Evolutionary conservation across 352 stramenopile species (phyloP).

Genomic region (Blastocystis sp.): DNA sequence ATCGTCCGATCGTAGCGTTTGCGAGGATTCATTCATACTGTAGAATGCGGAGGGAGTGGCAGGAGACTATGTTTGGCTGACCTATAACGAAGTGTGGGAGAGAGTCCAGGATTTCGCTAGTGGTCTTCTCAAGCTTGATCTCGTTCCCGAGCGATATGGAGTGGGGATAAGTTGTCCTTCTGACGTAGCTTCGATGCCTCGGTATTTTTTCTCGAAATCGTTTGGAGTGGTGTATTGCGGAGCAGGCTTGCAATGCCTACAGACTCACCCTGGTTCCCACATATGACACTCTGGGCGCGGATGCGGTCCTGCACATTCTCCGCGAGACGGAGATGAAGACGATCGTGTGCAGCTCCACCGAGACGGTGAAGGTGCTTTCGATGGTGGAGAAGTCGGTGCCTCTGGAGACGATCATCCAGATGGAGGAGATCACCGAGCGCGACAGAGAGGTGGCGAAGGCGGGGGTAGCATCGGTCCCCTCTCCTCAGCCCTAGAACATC

Average conservation of each 20-base stretch:
- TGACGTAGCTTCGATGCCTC: conserved; percentile 69
- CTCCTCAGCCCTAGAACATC: conserved; percentile 63
- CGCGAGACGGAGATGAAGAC: conserved; percentile 70
- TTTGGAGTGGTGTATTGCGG: conserved; percentile 85
- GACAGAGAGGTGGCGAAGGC: conserved; percentile 63
- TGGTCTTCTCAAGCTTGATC: conserved; percentile 3
- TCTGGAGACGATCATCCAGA: conserved; percentile 65
- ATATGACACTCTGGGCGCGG: conserved; percentile 78
- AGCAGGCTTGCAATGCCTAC: conserved; percentile 77
- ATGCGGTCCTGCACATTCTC: conserved; percentile 73
- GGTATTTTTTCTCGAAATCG: conserved; percentile 92
- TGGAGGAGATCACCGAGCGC: conserved; percentile 68
- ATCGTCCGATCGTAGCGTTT: background rate
- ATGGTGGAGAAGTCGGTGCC: conserved; percentile 65
- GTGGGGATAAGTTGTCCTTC: background rate
- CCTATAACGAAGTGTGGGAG: conserved; percentile 23
- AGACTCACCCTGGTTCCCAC: conserved; percentile 72
- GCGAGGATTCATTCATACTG: background rate
- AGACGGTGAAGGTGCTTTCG: conserved; percentile 63
- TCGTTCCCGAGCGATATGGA: background rate
- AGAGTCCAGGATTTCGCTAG: background rate
- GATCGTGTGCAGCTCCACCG: conserved; percentile 67
- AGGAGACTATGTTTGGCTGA: background rate
- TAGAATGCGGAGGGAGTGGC: background rate
- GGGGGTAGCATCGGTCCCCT: conserved; percentile 62